Evolutionary conservation across 2,329 filamentous ascomycete species (phyloP), one percentile per base, ranked within the genome.

Genomic region (Penicillium occitanis): DNA sequence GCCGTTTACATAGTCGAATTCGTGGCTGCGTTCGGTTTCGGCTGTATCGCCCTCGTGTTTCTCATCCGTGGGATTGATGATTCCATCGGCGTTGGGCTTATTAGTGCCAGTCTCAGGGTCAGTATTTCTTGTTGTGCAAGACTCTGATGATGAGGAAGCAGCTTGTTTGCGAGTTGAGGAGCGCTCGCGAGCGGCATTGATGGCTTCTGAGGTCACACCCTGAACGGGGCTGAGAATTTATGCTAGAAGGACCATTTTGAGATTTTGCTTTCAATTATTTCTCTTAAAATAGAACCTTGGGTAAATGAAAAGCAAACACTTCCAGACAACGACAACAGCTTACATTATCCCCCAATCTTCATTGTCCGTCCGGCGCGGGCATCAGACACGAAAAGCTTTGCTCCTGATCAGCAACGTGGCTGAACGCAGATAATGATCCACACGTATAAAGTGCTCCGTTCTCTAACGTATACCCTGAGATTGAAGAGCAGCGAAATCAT

Each of bases 131-230:
- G 62, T 22, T 1, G 8, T 37, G 14, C 10, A 48, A 25, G 11
- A 37, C 0, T 37, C 51, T 7, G n/a, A 4, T 4, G 30, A 37
- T 55, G 17, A 19, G 3, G 8, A 42, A 17, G 22, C 1, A 57
- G 51, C 42, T 30, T 55, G 11, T 28, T 58, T 35, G 3, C 42
- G 40, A 11, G 42, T 42, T 11, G 30, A 37, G 4, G n/a, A 50
- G 63, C 63, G 51, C 5, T 46, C 25, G 42, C 51, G 51, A 14
- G 42, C 40, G 14, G 62, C 51, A 17, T 63, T 37, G 40, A 64
- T 58, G 30, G 42, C 62, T 60, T 64, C 53, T 0, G 30, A 64
- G 7, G 33, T 60, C n/a, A 64, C 8, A 0, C 53, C 63, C 4
- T 51, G n/a, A 22, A 55, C 30, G 25, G 42, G n/a, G 40, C 61